Conservation (phyloP, 192 early-diverging fungal species). For the Coemansia nantahalensis region DNA sequence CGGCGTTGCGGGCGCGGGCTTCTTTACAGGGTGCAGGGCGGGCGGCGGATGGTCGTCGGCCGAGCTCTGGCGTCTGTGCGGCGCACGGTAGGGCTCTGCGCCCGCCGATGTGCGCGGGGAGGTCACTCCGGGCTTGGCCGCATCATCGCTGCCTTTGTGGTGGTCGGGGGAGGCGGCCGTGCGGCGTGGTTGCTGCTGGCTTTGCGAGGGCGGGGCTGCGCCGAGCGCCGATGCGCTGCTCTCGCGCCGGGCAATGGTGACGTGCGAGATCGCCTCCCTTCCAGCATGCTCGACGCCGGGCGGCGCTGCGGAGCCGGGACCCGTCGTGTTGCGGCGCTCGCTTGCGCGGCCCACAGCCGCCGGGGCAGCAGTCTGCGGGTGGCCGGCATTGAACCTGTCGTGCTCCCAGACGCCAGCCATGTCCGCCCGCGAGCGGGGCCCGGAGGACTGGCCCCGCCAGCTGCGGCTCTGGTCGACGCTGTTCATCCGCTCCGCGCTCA, state of each 20-base stretch:
- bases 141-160: too few species aligned
- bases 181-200: too few species aligned
- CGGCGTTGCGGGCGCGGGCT: background rate
- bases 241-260: slow-evolving; percentile 42
- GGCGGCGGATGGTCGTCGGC: slow-evolving; percentile 13
- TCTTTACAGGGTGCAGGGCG: background rate
- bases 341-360: background rate
- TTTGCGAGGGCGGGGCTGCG: background rate
- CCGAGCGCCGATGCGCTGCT: slow-evolving; percentile 37
- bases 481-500: slow-evolving; percentile 37
- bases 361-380: background rate
- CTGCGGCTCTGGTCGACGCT: slow-evolving; percentile 26
- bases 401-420: slow-evolving; percentile 43
- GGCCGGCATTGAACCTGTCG: slow-evolving; percentile 26
- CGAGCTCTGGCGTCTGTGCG: slow-evolving; percentile 42
- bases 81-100: slow-evolving; percentile 32
- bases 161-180: too few species aligned
- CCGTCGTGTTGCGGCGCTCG: slow-evolving; percentile 20
- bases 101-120: slow-evolving; percentile 21
- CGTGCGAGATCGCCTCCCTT: slow-evolving; percentile 47
- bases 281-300: slow-evolving; percentile 34
- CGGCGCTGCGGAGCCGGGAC: slow-evolving; percentile 1
- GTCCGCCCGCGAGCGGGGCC: slow-evolving; percentile 22
- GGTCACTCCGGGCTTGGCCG: background rate
- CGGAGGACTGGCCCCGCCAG: slow-evolving; percentile 19